Evolutionary conservation across 2,329 filamentous ascomycete species (phyloP).

Genomic region (Pseudogymnoascus sp.): DNA sequence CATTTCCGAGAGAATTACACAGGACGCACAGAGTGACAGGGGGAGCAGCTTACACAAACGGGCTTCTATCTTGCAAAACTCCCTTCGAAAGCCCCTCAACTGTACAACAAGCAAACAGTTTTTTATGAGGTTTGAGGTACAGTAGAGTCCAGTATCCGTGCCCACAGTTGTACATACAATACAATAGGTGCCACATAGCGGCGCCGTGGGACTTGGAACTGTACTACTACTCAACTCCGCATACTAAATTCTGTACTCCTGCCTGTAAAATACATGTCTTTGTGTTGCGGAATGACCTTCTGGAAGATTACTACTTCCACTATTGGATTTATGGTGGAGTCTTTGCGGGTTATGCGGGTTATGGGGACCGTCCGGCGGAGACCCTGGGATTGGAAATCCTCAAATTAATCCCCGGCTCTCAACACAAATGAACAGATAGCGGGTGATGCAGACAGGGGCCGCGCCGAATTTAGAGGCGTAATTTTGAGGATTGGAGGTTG

Average conservation of each 20-base stretch:
- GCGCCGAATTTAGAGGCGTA: not conserved
- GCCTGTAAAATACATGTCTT: not conserved
- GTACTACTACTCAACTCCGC: not conserved
- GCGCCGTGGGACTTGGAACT: not conserved
- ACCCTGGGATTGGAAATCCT: not conserved
- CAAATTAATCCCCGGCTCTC: constrained; percentile 3
- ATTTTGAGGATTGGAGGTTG: not conserved
- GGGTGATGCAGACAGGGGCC: not conserved
- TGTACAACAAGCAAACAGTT: not conserved
- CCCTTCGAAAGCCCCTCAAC: not conserved
- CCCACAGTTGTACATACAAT: not conserved
- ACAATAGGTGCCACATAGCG: not conserved
- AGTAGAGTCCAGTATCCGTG: not conserved
- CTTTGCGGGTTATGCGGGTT: not conserved
- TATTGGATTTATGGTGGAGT: constrained; percentile 7
- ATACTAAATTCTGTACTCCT: not conserved
- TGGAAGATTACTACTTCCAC: constrained; percentile 7
- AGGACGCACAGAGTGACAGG: not conserved
- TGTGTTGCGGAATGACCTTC: constrained; percentile 4
- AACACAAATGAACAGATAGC: not conserved
- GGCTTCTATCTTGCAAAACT: not conserved
- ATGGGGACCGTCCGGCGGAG: not conserved
- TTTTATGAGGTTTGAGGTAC: not conserved
- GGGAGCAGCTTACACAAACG: not conserved
- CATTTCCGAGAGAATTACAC: not conserved